Evolutionary conservation across 768 basidiomycete species (phyloP), one percentile per base, ranked within the genome.

Genomic region (Kwoniella botswanensis): DNA sequence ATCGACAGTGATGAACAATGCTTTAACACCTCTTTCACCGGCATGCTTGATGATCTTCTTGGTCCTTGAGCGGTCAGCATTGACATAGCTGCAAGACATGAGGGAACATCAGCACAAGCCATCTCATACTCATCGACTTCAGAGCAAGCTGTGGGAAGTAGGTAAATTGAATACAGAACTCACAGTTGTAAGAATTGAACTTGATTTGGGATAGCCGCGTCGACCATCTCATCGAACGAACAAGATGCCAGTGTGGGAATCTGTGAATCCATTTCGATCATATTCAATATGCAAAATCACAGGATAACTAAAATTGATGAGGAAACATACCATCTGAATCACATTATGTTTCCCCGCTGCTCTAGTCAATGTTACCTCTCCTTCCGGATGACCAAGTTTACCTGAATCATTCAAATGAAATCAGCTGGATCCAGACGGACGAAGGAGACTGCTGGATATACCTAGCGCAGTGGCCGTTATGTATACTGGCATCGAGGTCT

Each of bases 201-300:
- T 84, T 98, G 95, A 1, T 87, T 89, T 4, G 91, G 90, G 53
- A 87, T 84, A 13, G 93, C 91, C 0, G 89, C 92, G 80, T 96
- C 91, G n/a, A 97, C 87, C 61, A 98, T 89, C 82, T 98, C 94
- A 80, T 98, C 94, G 82, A 98, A 97, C 0, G 93, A 92, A 83
- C 94, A 98, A 0, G 93, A 94, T 0, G 96, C 93, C 22, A 98
- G 86, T 0, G 97, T 98, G 1, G 95, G 94, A 64, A 98, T 96
- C 95, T 95, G 76, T 26, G 4, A 26, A 12, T 21, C 10, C 29
- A 18, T 15, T 24, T 63, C 62, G 22, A 3, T 3, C 35, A 35
- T 6, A 9, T 0, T 35, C 35, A 35, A 35, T 35, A 6, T 35
- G 5, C 6, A 35, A 6, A 9, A 21, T 4, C 29, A 35, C 6